These are phyloP conservation scores for Phanerodontia chrysosporium DNA, from an alignment of 768 basidiomycete species.

Conservation along the genomic window DNA sequence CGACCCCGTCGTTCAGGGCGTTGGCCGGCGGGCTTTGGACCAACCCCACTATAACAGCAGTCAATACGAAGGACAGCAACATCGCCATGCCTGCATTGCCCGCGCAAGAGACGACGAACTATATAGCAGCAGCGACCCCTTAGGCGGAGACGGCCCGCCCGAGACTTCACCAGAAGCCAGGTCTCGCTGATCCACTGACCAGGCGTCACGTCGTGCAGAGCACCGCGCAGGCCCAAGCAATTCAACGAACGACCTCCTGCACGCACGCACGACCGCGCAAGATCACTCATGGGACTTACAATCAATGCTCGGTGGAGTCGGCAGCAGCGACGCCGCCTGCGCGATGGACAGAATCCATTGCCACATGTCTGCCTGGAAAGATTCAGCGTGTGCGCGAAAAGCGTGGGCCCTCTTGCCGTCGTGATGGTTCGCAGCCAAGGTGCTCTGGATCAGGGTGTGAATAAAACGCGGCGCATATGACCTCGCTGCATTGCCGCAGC, in stretches of 20 bases:
- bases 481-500: background rate
- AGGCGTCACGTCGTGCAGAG: background rate
- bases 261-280: background rate
- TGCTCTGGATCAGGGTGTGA: too few relatives aligned
- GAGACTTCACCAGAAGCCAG: background rate
- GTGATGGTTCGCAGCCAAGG: background rate
- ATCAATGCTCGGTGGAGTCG: background rate
- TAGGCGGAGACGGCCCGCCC: too few relatives aligned
- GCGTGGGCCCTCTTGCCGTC: background rate
- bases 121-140: too few relatives aligned
- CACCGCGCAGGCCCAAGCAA: background rate
- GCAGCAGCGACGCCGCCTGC: background rate
- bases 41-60: background rate
- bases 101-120: background rate
- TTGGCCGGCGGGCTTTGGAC: background rate
- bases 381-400: background rate
- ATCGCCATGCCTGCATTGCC: background rate
- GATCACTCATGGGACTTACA: background rate
- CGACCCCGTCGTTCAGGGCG: conserved; percentile 8
- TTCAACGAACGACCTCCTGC: background rate
- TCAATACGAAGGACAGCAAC: background rate
- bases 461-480: background rate
- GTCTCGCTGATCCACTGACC: background rate
- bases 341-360: background rate
- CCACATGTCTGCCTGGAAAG: background rate